phyloP scores from a whole-genome alignment of 2,329 filamentous ascomycete genomes.

The Talaromyces piceae region DNA sequence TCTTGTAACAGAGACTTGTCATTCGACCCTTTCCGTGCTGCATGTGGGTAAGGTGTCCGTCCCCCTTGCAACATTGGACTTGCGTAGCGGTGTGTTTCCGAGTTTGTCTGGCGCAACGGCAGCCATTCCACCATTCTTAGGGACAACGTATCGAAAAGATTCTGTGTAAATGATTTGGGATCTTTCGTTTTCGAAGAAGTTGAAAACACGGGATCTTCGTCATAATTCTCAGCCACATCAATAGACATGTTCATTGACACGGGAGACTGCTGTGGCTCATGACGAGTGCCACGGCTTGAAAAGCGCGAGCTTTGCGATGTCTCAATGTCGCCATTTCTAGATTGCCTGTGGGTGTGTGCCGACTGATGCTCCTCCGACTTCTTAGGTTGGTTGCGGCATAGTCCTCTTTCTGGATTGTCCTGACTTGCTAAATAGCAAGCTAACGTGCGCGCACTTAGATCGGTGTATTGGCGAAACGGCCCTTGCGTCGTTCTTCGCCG shows the following conservation, averaged over 20 bases:
- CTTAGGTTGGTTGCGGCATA: slow-evolving; percentile 51
- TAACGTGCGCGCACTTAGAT: slow-evolving; percentile 71
- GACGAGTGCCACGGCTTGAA: not conserved
- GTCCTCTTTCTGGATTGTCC: slow-evolving; percentile 62
- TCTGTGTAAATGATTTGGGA: slow-evolving; percentile 55
- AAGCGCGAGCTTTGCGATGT: not conserved
- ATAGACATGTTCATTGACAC: not conserved
- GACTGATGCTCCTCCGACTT: slow-evolving; percentile 20
- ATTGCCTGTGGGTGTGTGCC: slow-evolving; percentile 15
- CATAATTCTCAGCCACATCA: slow-evolving; percentile 7
- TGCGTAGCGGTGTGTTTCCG: slow-evolving; percentile 16
- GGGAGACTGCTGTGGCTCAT: slow-evolving; percentile 1
- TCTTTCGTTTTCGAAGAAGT: slow-evolving; percentile 41
- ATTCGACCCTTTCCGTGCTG: not conserved
- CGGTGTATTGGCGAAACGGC: slow-evolving; percentile 70
- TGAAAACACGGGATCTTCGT: slow-evolving; percentile 17
- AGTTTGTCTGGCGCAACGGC: slow-evolving; percentile 29
- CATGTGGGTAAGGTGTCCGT: slow-evolving; percentile 3
- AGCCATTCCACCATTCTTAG: slow-evolving; percentile 42
- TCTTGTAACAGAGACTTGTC: not conserved
- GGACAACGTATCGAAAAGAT: slow-evolving; percentile 44
- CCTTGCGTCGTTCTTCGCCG: slow-evolving; percentile 60
- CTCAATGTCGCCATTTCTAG: not conserved
- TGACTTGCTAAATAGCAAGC: slow-evolving; percentile 74
- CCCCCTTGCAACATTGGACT: slow-evolving; percentile 9